Base-by-base conservation (phyloP, 192 early-diverging fungal genomes). In the Coemansia sp. region DNA sequence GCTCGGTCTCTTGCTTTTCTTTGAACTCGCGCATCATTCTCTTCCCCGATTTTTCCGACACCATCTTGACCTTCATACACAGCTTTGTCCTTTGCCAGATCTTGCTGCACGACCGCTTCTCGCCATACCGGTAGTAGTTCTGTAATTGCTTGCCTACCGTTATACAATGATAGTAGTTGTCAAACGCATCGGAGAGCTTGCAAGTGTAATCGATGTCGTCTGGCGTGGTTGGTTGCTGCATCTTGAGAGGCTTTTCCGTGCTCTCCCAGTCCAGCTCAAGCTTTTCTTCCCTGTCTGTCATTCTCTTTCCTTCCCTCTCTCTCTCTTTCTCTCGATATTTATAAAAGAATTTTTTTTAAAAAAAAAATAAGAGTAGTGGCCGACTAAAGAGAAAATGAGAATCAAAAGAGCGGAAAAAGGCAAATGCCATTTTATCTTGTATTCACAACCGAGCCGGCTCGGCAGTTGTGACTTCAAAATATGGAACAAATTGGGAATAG, bases 101-200 rank as follows among this genome's bases (percentile, higher is more conserved):
- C 62, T 75, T 83, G 15, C 69, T 66, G 34, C 81, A 83, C 5
- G 69, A 46, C 23, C 66, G 36, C 55, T 77, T 77, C 18, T 83
- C 60, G 38, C 81, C 81, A 23, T 83, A 83, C 10, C 81, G 62
- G 67, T 83, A 83, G 75, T 78, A 78, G 70, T 71, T 83, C 68
- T 71, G 73, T 43, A 83, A 46, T 67, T 83, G 81, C 56, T 71
- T 77, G 30, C 81, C 81, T 0, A 83, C 81, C 7, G 81, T 75
- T 59, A 83, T 35, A 44, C 79, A 82, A 6, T 62, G 62, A 64
- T 73, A 76, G 74, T 71, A 82, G 67, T 82, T 71, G 66, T 82
- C 79, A 41, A 82, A 82, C 11, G 74, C 79, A 38, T 58, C 65
- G 18, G 79, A 82, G 24, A 71, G 71, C 59, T 82, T 82, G 71